Base-by-base conservation (phyloP, 257 asterid genomes). In the Forsythia suspensa region DNA sequence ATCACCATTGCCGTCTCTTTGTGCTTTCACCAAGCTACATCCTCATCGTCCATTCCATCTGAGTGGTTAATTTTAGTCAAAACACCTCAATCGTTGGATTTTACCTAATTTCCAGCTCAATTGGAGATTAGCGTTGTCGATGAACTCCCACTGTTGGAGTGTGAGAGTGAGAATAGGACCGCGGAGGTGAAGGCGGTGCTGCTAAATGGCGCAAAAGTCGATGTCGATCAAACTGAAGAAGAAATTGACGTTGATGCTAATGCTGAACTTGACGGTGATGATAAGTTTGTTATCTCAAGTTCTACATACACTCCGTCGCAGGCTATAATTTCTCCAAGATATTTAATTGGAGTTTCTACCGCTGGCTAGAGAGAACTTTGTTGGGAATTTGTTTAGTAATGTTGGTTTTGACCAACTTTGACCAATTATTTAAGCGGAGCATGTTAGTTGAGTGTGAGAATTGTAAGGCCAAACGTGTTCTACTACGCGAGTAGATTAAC, bases 1-100 rank as follows among this genome's bases (percentile, higher is more conserved):
- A 80, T 93, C 77, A 82, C 90, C 39, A 88, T 95, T 77, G 95
- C 78, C 71, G 93, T 87, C 4, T 44, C 95, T 24, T 80, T 88
- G 2, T 82, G 76, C 37, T 80, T 77, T 80, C 57, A 10, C 38
- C 38, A 77, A 66, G 73, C 37, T 52, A 40, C 15, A 63, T n/a
- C 70, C 4, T 44, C 82, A 51, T 71, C 79, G 38, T 44, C 79
- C 0, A 74, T 65, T 24, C 82, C 67, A 43, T 67, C 70, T 0
- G 82, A 81, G 81, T 76, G 71, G 68, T 37, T 85, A 78, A 46
- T 82, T 75, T 76, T 92, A 2, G 84, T 78, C 38, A 84, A 63
- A 80, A 82, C 95, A 40, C 87, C 89, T 42, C 84, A 86, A 12
- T 72, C 77, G 10, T 34, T 70, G 43, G 83, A 78, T n/a, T 81